phyloP scores from a whole-genome alignment of 257 asterid genomes.

The Nicotiana sylvestris region DNA sequence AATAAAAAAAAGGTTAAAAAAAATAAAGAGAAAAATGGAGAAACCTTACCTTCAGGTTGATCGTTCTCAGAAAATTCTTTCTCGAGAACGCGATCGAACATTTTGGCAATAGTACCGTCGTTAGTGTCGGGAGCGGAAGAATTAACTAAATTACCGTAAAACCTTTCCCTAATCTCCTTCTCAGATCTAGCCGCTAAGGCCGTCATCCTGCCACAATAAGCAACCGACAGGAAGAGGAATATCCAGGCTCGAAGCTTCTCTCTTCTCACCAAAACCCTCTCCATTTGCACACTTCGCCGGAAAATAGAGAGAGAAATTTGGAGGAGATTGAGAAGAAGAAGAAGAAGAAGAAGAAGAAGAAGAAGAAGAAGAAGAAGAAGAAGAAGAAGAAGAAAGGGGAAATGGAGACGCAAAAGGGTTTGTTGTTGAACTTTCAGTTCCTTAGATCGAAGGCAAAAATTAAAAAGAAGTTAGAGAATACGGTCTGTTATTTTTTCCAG shows the following conservation, averaged over 20 bases:
- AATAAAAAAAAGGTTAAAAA: neutral
- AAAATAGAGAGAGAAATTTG: neutral
- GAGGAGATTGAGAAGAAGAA: neutral
- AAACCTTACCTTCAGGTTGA: slow-evolving; percentile 64
- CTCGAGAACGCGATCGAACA: slow-evolving; percentile 94
- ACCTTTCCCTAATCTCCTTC: slow-evolving; percentile 70
- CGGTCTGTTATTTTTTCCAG: neutral
- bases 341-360: slow-evolving; percentile 14
- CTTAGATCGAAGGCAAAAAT: neutral
- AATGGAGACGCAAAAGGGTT: neutral
- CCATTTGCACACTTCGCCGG: slow-evolving; percentile 24
- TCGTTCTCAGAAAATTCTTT: slow-evolving; percentile 92
- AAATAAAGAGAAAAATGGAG: neutral
- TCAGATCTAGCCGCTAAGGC: slow-evolving; percentile 58
- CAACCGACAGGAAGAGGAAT: slow-evolving; percentile 23
- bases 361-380: slow-evolving; percentile 14
- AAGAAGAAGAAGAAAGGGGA: slow-evolving; percentile 8
- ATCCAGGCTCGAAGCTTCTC: slow-evolving; percentile 26
- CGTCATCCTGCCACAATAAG: slow-evolving; percentile 26
- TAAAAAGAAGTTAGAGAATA: neutral
- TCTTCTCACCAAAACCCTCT: slow-evolving; percentile 15
- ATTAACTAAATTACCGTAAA: slow-evolving; percentile 81
- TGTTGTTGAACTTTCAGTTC: neutral
- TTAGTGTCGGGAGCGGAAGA: slow-evolving; percentile 54
- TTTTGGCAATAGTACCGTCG: slow-evolving; percentile 75